Base-by-base conservation (phyloP, 495 filamentous ascomycete species). In the Trichoderma orchidacearum region DNA sequence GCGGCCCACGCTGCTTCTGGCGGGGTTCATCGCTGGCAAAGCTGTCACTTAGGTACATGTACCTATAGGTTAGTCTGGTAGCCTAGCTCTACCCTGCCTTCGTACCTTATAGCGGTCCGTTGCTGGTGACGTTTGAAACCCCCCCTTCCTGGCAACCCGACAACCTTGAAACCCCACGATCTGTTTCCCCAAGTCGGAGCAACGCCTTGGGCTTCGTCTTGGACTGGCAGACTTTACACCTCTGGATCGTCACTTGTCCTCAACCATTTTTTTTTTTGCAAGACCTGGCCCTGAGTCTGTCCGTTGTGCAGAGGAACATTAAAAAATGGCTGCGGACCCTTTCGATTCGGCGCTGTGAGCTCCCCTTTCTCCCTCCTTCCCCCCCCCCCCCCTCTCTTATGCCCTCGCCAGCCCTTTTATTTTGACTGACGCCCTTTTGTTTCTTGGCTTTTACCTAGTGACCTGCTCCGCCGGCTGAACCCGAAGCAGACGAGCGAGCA, bases 401-500 rank as follows among this genome's bases (percentile, higher is more conserved):
- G 23, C 41, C 27, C 41, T 25, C 21, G 11, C 18, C 17, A 17
- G 18, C 34, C 34, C 34, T 13, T n/a, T n/a, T n/a, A n/a, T n/a
- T n/a, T n/a, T n/a, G n/a, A n/a, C n/a, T 36, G 34, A 36, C 13
- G 34, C 34, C 34, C 13, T 36, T 15, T 48, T 27, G 13, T 27
- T 9, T 12, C 41, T 27, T 11, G 1, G 12, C 23, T 11, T 18
- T 17, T 32, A 38, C 51, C 27, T 65, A 98, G 93, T 65, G 93
- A 99, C 77, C 90, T 99, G 62, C 93, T 99, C 72, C 93, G 94
- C 61, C 93, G 94, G 38, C 85, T 99, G 57, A 90, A 95, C 73
- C 93, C 93, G 7, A 91, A 90, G 67, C 82, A 90, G 69, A 96
- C 90, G 38, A 75, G 89, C 62, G 68, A 73, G 56, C 95, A 97